A percentile compares a stretch with the other conserved stretches of the same genome.
Conservation (phyloP, 495 filamentous ascomycete species). For the Penicillium steckii region DNA sequence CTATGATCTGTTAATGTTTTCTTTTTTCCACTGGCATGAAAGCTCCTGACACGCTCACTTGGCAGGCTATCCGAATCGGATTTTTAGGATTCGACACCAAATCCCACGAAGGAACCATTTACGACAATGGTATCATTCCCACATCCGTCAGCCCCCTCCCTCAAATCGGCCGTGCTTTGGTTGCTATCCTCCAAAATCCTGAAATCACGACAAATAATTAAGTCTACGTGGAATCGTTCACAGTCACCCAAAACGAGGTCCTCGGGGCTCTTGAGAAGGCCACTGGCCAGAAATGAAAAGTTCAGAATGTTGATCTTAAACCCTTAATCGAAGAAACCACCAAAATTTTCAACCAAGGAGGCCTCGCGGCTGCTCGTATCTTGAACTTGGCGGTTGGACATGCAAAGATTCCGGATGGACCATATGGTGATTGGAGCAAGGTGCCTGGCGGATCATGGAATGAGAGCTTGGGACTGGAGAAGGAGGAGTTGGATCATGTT, state of each 20-base stretch:
- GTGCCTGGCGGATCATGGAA: too few relatives aligned
- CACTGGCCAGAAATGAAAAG: not conserved
- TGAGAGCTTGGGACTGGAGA: too few relatives aligned
- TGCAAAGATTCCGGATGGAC: too few relatives aligned
- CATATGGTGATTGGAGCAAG: too few relatives aligned
- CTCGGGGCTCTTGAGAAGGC: not conserved
- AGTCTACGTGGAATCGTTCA: not conserved
- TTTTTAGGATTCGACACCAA: not conserved
- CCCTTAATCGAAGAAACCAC: too few relatives aligned
- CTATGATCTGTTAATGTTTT: too few relatives aligned
- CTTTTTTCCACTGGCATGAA: too few relatives aligned
- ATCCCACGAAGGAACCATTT: not conserved
- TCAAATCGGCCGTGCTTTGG: not conserved
- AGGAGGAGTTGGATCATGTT: too few relatives aligned
- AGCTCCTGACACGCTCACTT: too few relatives aligned
- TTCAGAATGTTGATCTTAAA: not conserved
- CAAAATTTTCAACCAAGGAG: too few relatives aligned
- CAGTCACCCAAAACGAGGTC: not conserved
- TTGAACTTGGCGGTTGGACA: too few relatives aligned
- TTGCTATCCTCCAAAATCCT: not conserved
- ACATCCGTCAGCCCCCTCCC: not conserved
- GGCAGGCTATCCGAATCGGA: not conserved
- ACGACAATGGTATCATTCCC: not conserved
- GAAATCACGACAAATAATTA: not conserved
- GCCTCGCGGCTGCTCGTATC: too few relatives aligned